Evolutionary conservation across 805 yeast genomes (phyloP), one percentile per base, ranked within the genome.

Genomic region (Jamesozyma jinghongensis): DNA sequence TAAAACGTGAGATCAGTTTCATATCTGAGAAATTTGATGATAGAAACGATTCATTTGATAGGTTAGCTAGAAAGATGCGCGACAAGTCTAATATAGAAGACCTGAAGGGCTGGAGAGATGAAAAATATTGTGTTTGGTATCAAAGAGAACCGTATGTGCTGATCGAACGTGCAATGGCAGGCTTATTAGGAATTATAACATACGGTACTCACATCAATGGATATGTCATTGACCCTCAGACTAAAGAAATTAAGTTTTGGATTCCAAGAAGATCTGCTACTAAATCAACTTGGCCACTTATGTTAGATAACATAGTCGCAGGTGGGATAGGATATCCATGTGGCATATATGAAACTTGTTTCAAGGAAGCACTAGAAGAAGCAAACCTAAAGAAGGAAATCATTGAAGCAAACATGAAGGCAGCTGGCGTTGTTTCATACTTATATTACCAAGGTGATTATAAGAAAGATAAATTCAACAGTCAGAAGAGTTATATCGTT

Each of bases 171-270:
- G 80, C 96, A 0, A 75, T 85, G 42, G 75, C 94, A 12, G 82
- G 85, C 1, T 61, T 86, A 12, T 56, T 90, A 32, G 98, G 98
- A 0, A 81, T 92, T 10, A 78, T 83, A 1, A 85, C 94, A 44
- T 87, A 86, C 59, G 98, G 98, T 1, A 80, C 81, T 3, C 97
- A 92, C 58, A 69, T 88, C 20, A 83, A 76, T 49, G 97, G 97
- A 1, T 92, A 76, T 51, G 67, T 81, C 0, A 70, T 75, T 0
- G 70, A 75, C 2, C 53, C 73, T 4, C 17, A 43, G 3, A 62
- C 67, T 31, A 71, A 72, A 1, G 62, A 66, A 27, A 46, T 73
- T 26, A 72, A 74, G 51, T 52, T 82, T 43, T 92, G 97, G 97
- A 71, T 90, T 8, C 95, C 98, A 0, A 66, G 85, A 45, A 67